These are phyloP conservation scores for Zygosaccharomyces kombuchaensis DNA, from an alignment of 805 yeast genomes.

Conservation along the genomic window DNA sequence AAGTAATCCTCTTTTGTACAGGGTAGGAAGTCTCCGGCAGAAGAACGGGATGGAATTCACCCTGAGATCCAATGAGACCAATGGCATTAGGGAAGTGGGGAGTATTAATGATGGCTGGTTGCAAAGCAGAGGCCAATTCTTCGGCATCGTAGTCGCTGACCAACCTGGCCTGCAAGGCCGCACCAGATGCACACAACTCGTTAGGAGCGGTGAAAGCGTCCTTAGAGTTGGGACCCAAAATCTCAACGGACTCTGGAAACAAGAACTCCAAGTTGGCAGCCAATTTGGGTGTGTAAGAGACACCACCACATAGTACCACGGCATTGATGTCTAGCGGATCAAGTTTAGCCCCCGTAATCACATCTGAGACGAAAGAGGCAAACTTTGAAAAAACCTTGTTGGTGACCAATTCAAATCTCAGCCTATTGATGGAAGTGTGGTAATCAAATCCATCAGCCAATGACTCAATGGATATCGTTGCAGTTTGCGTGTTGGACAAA, in stretches of 20 bases:
- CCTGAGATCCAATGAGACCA: conserved; percentile 74
- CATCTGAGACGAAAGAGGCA: conserved; percentile 68
- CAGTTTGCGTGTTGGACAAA: conserved; percentile 78
- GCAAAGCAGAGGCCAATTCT: conserved; percentile 72
- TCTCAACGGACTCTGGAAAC: conserved; percentile 69
- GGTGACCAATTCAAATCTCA: conserved; percentile 85
- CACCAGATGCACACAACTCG: conserved; percentile 89
- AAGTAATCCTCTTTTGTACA: conserved; percentile 66
- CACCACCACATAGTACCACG: conserved; percentile 89
- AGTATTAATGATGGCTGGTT: conserved; percentile 77
- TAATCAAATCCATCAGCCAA: conserved; percentile 92
- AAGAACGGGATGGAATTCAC: conserved; percentile 66
- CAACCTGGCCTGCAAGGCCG: conserved; percentile 90
- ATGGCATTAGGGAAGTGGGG: conserved; percentile 81
- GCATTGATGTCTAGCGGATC: conserved; percentile 86
- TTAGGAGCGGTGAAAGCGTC: conserved; percentile 80
- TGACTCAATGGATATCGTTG: conserved; percentile 91
- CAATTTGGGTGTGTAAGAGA: conserved; percentile 87
- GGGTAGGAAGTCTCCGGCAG: conserved; percentile 88
- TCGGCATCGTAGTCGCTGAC: conserved; percentile 81
- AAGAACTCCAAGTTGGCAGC: conserved; percentile 65
- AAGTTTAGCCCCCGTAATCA: conserved; percentile 75
- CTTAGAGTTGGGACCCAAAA: conserved; percentile 73
- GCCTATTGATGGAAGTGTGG: conserved; percentile 88
- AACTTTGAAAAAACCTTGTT: conserved; percentile 73